Evolutionary conservation across 352 stramenopile genomes (phyloP), one percentile per base, ranked within the genome.

Genomic region (Phytophthora tubulina): DNA sequence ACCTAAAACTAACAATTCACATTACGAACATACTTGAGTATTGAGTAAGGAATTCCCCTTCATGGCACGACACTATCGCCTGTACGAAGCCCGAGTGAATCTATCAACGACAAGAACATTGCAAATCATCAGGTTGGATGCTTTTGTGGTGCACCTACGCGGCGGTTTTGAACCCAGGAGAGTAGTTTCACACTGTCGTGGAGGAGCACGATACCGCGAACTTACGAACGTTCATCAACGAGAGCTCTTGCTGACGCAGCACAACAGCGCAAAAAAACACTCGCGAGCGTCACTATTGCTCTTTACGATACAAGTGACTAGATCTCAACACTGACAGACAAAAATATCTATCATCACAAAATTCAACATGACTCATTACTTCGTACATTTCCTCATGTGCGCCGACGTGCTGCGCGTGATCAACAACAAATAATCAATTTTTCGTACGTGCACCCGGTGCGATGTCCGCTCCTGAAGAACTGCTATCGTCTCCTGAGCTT

Each of bases 401-500:
- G 10, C 46, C 9, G 31, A 6, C 17, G 5, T 50, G 44, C 31
- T 6, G n/a, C 5, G n/a, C 17, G 2, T 50, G 17, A 33, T 14
- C 17, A 33, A 38, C 48, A 54, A 54, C 9, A 3, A 46, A 48
- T 8, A 33, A 2, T 45, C 39, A 45, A n/a, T 53, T 17, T 14
- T 64, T 64, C 11, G 44, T 55, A 41, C 42, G 30, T n/a, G 32
- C 42, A 15, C 6, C 42, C 35, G 44, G 41, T 27, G 21, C 44
- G 8, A 55, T 30, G 2, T 64, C 56, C 41, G 32, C 44, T 48
- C 30, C 56, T 11, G 56, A 55, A 55, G 56, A 64, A n/a, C 42
- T 55, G 21, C 21, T 54, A 9, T 55, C 74, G 7, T 81, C 74
- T 45, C 53, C 66, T 15, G 74, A 81, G 48, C 70, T 81, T 38